phyloP scores from a whole-genome alignment of 164 flowering plant genomes.

The Umbellularia californica region DNA sequence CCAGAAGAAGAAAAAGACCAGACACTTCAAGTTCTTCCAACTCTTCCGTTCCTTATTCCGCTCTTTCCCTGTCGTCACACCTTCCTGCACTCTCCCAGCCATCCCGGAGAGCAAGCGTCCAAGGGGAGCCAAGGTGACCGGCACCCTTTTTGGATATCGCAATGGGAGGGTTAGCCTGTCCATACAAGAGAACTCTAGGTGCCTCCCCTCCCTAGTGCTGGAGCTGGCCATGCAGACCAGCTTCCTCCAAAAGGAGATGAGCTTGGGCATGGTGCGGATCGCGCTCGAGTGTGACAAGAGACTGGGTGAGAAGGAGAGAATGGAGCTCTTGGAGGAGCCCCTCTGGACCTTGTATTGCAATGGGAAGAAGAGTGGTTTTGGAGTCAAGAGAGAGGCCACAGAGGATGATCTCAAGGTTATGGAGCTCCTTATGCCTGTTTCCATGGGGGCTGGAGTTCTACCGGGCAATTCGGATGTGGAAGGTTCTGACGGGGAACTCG shows the following conservation, averaged over 20 bases:
- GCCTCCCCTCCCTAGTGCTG: constrained; percentile 49
- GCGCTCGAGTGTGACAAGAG: constrained; percentile 75
- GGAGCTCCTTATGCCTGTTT: constrained; percentile 54
- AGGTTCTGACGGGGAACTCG: constrained; percentile 63
- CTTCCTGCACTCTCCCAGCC: constrained; percentile 53
- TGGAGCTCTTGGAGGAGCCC: constrained; percentile 58
- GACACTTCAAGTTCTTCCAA: constrained; percentile 37
- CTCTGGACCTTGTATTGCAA: constrained; percentile 77
- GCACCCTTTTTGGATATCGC: constrained; percentile 76
- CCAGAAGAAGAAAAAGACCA: constrained; percentile 28
- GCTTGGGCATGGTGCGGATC: constrained; percentile 60
- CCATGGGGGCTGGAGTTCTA: constrained; percentile 84
- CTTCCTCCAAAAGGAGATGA: constrained; percentile 59
- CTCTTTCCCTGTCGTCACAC: constrained; percentile 64
- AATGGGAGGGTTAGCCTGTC: constrained; percentile 58
- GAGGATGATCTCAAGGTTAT: constrained; percentile 62
- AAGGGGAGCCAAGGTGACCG: constrained; percentile 37
- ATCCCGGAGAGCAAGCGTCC: constrained; percentile 13
- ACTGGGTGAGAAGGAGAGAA: constrained; percentile 38
- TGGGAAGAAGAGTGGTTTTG: constrained; percentile 66
- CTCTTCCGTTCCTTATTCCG: constrained; percentile 61
- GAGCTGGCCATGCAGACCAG: constrained; percentile 68
- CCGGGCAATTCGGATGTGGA: constrained; percentile 41
- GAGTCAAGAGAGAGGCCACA: constrained; percentile 48
- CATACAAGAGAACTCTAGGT: constrained; percentile 55